Evolutionary conservation across 768 basidiomycete species (phyloP).

Genomic region (Suillus brevipes): DNA sequence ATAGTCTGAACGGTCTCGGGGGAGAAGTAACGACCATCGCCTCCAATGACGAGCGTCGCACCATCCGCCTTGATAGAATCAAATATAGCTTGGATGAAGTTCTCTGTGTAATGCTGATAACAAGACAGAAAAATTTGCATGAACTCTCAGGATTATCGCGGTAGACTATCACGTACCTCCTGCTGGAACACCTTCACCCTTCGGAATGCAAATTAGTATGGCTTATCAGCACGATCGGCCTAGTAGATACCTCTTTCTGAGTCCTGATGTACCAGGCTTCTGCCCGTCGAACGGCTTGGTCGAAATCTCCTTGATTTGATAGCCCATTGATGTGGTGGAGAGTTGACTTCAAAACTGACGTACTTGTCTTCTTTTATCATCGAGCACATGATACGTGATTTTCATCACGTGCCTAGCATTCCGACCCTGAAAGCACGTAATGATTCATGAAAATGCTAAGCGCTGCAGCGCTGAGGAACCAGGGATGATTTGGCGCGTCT

Average conservation of each 20-base stretch:
- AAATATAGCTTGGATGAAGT: conserved; percentile 94
- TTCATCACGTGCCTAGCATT: conserved; percentile 10
- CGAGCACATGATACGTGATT: conserved; percentile 9
- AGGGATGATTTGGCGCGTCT: not conserved
- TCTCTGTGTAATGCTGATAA: conserved; percentile 93
- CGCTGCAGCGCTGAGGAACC: not conserved
- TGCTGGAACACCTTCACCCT: conserved; percentile 99
- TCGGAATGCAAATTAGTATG: conserved; percentile 22
- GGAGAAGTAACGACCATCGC: conserved; percentile 93
- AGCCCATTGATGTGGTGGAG: conserved; percentile 36
- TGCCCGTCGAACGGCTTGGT: conserved; percentile 92
- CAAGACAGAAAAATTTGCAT: conserved; percentile 12
- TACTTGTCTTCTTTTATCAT: conserved; percentile 18
- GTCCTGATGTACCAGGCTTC: conserved; percentile 97
- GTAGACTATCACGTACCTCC: conserved; percentile 52
- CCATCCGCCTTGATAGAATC: conserved; percentile 82
- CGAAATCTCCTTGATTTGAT: conserved; percentile 60
- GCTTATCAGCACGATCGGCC: conserved; percentile 17
- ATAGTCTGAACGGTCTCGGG: conserved; percentile 88
- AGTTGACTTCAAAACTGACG: not conserved
- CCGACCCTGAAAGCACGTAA: not conserved
- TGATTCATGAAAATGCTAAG: not conserved
- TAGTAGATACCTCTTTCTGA: conserved; percentile 78
- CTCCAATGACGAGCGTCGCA: conserved; percentile 90
- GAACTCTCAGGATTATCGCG: conserved; percentile 15